Percentiles rank a stretch among this genome's conserved stretches.
These are phyloP conservation scores for Diaporthe vexans DNA, from an alignment of 2,329 filamentous ascomycete genomes.

Conservation along the genomic window DNA sequence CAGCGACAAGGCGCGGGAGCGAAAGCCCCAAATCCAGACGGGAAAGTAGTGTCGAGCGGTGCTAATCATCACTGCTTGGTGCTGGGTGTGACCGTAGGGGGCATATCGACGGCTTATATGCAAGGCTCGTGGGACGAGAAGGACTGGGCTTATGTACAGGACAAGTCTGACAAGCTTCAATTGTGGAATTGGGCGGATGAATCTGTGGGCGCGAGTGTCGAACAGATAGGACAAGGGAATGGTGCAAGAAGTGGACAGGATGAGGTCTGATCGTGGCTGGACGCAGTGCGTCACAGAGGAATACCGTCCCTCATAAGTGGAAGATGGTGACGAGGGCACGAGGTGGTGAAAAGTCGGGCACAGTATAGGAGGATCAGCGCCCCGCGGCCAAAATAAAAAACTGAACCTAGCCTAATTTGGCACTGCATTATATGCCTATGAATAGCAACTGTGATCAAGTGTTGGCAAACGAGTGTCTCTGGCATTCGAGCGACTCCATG, in stretches of 20 bases:
- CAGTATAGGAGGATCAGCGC: neutral
- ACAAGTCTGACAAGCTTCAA: constrained; percentile 21
- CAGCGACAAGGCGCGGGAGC: neutral
- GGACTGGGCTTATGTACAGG: constrained; percentile 15
- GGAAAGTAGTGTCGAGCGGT: constrained; percentile 19
- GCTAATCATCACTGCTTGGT: constrained; percentile 23
- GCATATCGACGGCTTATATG: constrained; percentile 16
- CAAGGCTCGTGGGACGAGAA: constrained; percentile 23
- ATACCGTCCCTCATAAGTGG: too few species aligned
- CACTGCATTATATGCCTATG: neutral
- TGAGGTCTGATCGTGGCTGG: neutral
- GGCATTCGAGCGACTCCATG: neutral
- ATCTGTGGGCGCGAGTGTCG: neutral
- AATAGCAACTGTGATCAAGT: neutral
- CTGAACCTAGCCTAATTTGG: neutral
- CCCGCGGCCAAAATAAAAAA: neutral
- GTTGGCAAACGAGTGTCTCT: neutral
- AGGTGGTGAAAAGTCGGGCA: neutral
- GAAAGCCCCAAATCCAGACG: neutral
- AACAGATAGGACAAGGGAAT: neutral
- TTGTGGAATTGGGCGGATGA: constrained; percentile 8
- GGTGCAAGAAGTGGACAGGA: neutral
- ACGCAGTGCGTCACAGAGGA: neutral
- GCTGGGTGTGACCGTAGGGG: constrained; percentile 5
- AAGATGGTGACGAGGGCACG: neutral